These are phyloP conservation scores for Leishmania guyanensis DNA, from an alignment of 208 protist species.

Conservation along the genomic window DNA sequence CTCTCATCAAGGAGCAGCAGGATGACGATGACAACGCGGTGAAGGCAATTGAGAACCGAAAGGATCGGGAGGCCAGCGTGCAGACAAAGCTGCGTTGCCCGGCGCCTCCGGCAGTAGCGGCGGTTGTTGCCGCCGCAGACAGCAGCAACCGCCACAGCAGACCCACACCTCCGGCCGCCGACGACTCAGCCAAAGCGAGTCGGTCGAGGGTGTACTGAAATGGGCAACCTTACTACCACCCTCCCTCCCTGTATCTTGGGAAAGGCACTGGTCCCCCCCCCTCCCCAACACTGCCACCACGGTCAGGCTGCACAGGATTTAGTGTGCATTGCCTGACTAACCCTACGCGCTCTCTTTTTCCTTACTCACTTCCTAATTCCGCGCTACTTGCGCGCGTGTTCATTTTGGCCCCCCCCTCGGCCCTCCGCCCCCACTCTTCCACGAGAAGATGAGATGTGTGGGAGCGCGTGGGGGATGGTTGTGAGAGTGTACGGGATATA, in stretches of 20 bases:
- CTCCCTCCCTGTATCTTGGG: not conserved
- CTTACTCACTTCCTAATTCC: not conserved
- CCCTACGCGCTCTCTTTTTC: not conserved
- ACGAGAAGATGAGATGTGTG: too few species aligned
- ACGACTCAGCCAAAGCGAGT: not conserved
- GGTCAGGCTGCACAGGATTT: not conserved
- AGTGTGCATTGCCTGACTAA: not conserved
- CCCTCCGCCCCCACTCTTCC: too few species aligned
- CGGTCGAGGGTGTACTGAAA: not conserved
- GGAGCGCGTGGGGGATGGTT: too few species aligned
- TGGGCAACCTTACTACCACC: not conserved
- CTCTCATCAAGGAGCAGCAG: not conserved
- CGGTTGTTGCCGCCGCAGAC: not conserved
- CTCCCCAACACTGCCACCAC: not conserved
- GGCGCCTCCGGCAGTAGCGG: not conserved
- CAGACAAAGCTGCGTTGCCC: not conserved
- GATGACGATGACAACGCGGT: not conserved
- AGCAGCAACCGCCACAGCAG: not conserved
- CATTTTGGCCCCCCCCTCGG: too few species aligned
- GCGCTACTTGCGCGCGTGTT: too few species aligned
- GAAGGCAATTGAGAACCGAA: not conserved
- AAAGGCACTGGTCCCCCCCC: not conserved
- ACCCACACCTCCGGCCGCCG: not conserved
- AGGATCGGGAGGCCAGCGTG: not conserved
- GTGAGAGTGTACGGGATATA: too few species aligned